These are phyloP conservation scores for Cydonia oblonga DNA, from an alignment of 331 rosid species.

Conservation along the genomic window DNA sequence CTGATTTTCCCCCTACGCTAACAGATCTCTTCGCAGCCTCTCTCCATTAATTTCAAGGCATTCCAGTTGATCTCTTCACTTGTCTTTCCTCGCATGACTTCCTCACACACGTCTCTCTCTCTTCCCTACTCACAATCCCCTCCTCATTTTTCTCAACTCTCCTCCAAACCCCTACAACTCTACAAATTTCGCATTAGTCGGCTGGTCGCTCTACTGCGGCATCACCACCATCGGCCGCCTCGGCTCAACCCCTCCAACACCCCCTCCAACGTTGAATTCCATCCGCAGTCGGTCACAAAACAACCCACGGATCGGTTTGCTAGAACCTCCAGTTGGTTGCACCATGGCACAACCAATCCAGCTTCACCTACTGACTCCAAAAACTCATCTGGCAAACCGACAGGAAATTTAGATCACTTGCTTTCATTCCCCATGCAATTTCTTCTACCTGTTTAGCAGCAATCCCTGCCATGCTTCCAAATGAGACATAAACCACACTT, in stretches of 20 bases:
- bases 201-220: conserved; percentile 36
- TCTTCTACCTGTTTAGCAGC: conserved; percentile 23
- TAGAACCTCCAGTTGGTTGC: conserved; percentile 31
- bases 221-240: conserved; percentile 32
- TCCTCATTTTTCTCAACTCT: conserved; percentile 18
- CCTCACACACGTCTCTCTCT: conserved; percentile 14
- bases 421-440: conserved; percentile 27
- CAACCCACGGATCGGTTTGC: conserved; percentile 29
- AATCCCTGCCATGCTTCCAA: conserved; percentile 29
- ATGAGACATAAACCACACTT: conserved; percentile 26
- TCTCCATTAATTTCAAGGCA: conserved; percentile 19
- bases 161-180: conserved; percentile 26
- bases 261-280: conserved; percentile 36
- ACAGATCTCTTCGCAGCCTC: conserved; percentile 23
- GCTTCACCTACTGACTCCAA: conserved; percentile 6
- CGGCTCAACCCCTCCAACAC: conserved; percentile 27
- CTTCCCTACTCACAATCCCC: conserved; percentile 18
- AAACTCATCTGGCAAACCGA: conserved; percentile 19
- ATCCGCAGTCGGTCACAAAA: conserved; percentile 32
- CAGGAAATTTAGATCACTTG: conserved; percentile 18
- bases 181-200: conserved; percentile 27
- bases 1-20: conserved; percentile 22
- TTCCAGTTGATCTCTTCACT: conserved; percentile 21
- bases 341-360: conserved; percentile 33
- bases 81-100: conserved; percentile 22